These are phyloP conservation scores for Arabidopsis suecica DNA, from an alignment of 345 rosid genomes.

Conservation along the genomic window DNA sequence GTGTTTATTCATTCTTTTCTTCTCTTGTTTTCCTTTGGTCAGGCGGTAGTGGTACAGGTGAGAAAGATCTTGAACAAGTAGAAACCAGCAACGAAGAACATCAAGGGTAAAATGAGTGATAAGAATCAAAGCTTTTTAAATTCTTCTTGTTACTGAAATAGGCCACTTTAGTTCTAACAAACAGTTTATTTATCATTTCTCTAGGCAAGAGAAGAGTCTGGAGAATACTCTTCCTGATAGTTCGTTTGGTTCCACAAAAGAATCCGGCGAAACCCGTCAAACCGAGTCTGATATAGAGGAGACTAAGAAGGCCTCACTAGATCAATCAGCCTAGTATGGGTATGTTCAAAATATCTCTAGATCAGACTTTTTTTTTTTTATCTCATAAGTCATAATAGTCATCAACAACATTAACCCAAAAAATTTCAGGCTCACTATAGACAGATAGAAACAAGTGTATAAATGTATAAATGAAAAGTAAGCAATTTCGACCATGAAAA, in stretches of 20 bases:
- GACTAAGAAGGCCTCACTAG: slow-evolving; percentile 1
- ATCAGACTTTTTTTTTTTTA: neutral
- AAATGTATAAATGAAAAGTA: slow-evolving; percentile 20
- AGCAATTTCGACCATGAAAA: slow-evolving; percentile 26
- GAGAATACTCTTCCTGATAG: slow-evolving; percentile 37
- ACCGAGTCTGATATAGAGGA: neutral
- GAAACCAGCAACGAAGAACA: slow-evolving; percentile 20
- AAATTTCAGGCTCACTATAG: neutral
- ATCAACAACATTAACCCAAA: neutral
- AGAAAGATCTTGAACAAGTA: slow-evolving; percentile 13
- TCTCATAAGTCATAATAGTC: neutral
- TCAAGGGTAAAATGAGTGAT: slow-evolving; percentile 16
- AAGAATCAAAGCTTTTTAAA: neutral
- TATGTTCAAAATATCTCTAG: neutral
- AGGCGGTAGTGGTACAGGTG: slow-evolving; percentile 16
- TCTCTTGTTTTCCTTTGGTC: neutral
- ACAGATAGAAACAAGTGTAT: slow-evolving; percentile 8
- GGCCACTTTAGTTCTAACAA: slow-evolving; percentile 14
- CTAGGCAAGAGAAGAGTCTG: slow-evolving; percentile 29
- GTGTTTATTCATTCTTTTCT: neutral
- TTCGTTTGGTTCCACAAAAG: slow-evolving; percentile 25
- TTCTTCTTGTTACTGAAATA: neutral
- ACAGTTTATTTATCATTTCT: slow-evolving; percentile 1
- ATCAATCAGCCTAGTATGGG: slow-evolving; percentile 30
- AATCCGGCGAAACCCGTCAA: neutral